Evolutionary conservation across 352 stramenopile genomes (phyloP).

Genomic region (Thraustochytrium striatum): DNA sequence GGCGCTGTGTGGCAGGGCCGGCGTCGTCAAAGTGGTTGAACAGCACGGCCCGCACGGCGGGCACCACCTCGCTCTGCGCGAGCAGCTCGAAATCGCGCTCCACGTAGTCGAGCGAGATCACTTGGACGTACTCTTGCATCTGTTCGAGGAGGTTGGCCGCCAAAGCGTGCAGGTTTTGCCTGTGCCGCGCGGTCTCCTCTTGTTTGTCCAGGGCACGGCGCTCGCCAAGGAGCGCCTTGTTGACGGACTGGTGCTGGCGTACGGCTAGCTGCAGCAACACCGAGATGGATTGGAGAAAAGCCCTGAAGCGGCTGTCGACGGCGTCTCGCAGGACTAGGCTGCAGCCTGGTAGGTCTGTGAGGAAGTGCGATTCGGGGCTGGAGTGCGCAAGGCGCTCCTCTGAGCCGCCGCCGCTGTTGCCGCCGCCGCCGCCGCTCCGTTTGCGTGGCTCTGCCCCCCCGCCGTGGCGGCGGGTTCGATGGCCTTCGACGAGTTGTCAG

Average conservation of each 20-base stretch:
- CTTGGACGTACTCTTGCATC: conserved; percentile 25
- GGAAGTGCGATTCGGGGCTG: conserved; percentile 22
- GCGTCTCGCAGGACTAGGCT: conserved; percentile 6
- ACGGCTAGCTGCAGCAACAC: neutral
- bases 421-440: too few species aligned
- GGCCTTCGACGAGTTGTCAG: neutral
- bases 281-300: conserved; percentile 3
- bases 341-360: conserved; percentile 33
- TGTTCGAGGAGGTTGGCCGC: conserved; percentile 1
- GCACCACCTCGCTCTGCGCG: conserved; percentile 13
- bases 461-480: neutral
- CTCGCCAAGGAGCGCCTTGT: neutral
- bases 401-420: too few species aligned
- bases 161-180: conserved; percentile 8
- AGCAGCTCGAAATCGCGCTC: conserved; percentile 39
- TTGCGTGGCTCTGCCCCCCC: too few species aligned
- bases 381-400: neutral
- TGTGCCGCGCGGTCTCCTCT: neutral
- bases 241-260: conserved; percentile 7
- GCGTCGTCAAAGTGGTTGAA: conserved; percentile 13
- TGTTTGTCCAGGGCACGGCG: neutral
- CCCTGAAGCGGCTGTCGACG: neutral
- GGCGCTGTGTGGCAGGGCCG: neutral
- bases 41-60: conserved; percentile 1
- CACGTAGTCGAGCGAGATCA: conserved; percentile 39